phyloP scores from a whole-genome alignment of 2,329 filamentous ascomycete species.

The Colletotrichum sp. region DNA sequence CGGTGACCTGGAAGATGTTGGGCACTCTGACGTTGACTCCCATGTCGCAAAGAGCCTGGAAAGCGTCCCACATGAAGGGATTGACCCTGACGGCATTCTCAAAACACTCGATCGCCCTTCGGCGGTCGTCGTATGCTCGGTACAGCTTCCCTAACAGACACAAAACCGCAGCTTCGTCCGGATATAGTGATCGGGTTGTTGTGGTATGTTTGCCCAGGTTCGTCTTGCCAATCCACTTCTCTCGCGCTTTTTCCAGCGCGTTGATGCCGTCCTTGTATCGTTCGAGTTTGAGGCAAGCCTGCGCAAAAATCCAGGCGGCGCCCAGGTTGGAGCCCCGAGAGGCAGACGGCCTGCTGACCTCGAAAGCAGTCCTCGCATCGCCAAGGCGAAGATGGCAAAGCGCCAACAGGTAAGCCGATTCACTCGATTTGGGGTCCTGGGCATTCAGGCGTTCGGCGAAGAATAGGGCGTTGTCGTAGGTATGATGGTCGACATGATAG shows the following conservation, averaged over 20 bases:
- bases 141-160: conserved; percentile 89
- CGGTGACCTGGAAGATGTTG: conserved; percentile 84
- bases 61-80: conserved; percentile 98
- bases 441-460: conserved; percentile 86
- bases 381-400: conserved; percentile 85
- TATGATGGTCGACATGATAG: conserved; percentile 86
- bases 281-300: conserved; percentile 82
- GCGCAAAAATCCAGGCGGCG: conserved; percentile 90
- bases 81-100: conserved; percentile 89
- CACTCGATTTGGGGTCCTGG: conserved; percentile 80
- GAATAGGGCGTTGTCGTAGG: conserved; percentile 90
- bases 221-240: conserved; percentile 77
- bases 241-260: conserved; percentile 81
- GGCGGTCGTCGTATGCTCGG: conserved; percentile 80
- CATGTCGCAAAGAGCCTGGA: conserved; percentile 86
- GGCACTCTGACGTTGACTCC: conserved; percentile 80
- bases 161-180: conserved; percentile 83
- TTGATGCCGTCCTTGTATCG: conserved; percentile 81
- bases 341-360: conserved; percentile 75
- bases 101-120: conserved; percentile 84
- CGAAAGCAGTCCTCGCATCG: conserved; percentile 84
- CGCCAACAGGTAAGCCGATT: conserved; percentile 82
- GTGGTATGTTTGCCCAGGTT: conserved; percentile 85
- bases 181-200: conserved; percentile 73
- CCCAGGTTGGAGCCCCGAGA: conserved; percentile 79